Evolutionary conservation across 176 grass and related monocot species (phyloP), one percentile per base, ranked within the genome.

Genomic region (Triticum urartu): DNA sequence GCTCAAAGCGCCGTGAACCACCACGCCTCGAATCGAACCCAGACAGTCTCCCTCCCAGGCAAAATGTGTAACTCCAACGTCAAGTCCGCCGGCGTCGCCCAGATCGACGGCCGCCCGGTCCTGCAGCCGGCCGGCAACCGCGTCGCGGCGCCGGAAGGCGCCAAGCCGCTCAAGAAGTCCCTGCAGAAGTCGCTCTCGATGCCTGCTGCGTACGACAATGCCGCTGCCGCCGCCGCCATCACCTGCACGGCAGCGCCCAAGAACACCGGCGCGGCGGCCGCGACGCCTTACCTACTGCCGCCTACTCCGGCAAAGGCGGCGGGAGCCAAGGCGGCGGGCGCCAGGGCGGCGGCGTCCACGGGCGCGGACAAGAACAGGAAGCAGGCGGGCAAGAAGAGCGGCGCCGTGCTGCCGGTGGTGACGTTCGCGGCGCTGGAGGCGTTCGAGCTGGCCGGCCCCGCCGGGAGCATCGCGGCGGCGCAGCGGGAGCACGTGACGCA

Each of bases 51-150:
- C 13, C 12, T 56, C 40, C 13, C 33, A 17, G 43, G 17, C 77
- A 97, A 3, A 65, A 98, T 95, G 96, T 98, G 96, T 88, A 98
- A 91, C 79, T 92, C 93, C 66, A 95, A 92, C 82, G 83, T 93
- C 86, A 95, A 95, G 89, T 89, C 93, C 14, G 71, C 77, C 78
- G 68, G 62, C 36, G 90, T 90, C 43, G 90, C 83, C 9, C 83
- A 94, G 85, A 98, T 98, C 79, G 90, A 92, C 69, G 96, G 93
- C 17, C 86, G 96, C 59, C 88, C 93, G 47, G 96, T 98, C 39
- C 78, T 98, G 68, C 96, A 95, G 90, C 96, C 96, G 58, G 90
- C 91, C 17, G 87, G 91, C 48, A 98, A 98, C 84, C 91, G 90
- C 84, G 91, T 98, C 21, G 85, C 91, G 1, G 74, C 82, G 48